These are phyloP conservation scores for Pontederia crassipes DNA, from an alignment of 176 grass and related monocot genomes.

Conservation along the genomic window DNA sequence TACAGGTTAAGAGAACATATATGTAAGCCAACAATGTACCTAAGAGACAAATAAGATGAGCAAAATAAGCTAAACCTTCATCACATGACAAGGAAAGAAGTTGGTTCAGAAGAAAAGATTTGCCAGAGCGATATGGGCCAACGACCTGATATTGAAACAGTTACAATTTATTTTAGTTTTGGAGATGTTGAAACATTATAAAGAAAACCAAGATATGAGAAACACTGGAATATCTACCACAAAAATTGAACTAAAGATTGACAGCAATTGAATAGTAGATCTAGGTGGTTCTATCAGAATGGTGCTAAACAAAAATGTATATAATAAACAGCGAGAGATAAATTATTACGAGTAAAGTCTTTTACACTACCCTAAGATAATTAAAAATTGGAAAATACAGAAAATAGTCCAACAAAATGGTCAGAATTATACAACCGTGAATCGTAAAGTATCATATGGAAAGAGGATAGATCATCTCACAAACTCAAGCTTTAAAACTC, in stretches of 20 bases:
- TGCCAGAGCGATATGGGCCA: slow-evolving; percentile 76
- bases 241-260: background rate
- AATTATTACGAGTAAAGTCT: too few relatives aligned
- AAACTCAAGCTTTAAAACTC: too few relatives aligned
- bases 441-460: too few relatives aligned
- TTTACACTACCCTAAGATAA: too few relatives aligned
- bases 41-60: background rate
- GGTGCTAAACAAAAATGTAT: too few relatives aligned
- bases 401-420: too few relatives aligned
- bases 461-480: too few relatives aligned
- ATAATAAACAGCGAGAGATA: too few relatives aligned
- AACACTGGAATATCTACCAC: background rate
- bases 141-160: slow-evolving; percentile 48
- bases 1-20: background rate
- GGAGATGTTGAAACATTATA: background rate
- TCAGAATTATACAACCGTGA: too few relatives aligned
- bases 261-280: background rate
- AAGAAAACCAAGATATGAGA: background rate
- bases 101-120: slow-evolving; percentile 96
- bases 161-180: background rate
- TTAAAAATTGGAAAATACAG: too few relatives aligned
- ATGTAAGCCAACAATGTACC: background rate
- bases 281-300: too few relatives aligned
- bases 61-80: slow-evolving; percentile 34
- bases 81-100: slow-evolving; percentile 82